These are phyloP conservation scores for Tolypocladium guangdongense DNA, from an alignment of 2,329 filamentous ascomycete genomes.

Conservation along the genomic window DNA sequence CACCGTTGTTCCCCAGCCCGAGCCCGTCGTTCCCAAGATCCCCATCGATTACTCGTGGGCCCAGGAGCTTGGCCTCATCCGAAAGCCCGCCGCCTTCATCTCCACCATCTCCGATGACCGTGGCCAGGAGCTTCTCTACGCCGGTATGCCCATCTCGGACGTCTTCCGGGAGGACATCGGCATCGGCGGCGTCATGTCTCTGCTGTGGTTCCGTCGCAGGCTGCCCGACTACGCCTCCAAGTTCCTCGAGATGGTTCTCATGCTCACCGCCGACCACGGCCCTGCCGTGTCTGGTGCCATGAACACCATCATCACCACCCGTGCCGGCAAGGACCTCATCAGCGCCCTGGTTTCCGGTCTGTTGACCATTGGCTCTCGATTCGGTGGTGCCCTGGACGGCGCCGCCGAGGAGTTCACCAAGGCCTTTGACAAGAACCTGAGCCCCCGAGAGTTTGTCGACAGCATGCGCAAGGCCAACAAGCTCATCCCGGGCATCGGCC, in stretches of 20 bases:
- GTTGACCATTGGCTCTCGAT: slow-evolving; percentile 93
- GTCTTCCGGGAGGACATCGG: slow-evolving; percentile 98
- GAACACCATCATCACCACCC: slow-evolving; percentile 99
- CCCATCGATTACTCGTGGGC: slow-evolving; percentile 99
- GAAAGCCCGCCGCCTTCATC: slow-evolving; percentile 99
- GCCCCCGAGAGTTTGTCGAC: slow-evolving; percentile 97
- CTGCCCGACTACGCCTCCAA: slow-evolving; percentile 94
- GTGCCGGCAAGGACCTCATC: slow-evolving; percentile 98
- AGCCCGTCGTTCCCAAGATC: slow-evolving; percentile 96
- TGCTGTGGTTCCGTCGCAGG: slow-evolving; percentile 98
- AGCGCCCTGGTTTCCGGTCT: slow-evolving; percentile 92
- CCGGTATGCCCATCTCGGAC: slow-evolving; percentile 99
- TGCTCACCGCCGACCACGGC: slow-evolving; percentile 98
- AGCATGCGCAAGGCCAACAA: slow-evolving; percentile 99
- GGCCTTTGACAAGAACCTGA: slow-evolving; percentile 95
- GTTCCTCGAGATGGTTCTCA: slow-evolving; percentile 99
- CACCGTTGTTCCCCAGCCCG: slow-evolving; percentile 72
- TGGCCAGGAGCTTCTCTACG: slow-evolving; percentile 97
- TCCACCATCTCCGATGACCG: slow-evolving; percentile 99
- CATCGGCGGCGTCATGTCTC: slow-evolving; percentile 99
- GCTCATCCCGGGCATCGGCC: slow-evolving; percentile 97
- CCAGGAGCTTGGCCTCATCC: slow-evolving; percentile 97
- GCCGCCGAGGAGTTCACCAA: slow-evolving; percentile 98
- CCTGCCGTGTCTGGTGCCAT: slow-evolving; percentile 98
- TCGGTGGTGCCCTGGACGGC: slow-evolving; percentile 96